These are phyloP conservation scores for Ceratocystis eucalypticola DNA, from an alignment of 2,329 filamentous ascomycete genomes.

Conservation along the genomic window DNA sequence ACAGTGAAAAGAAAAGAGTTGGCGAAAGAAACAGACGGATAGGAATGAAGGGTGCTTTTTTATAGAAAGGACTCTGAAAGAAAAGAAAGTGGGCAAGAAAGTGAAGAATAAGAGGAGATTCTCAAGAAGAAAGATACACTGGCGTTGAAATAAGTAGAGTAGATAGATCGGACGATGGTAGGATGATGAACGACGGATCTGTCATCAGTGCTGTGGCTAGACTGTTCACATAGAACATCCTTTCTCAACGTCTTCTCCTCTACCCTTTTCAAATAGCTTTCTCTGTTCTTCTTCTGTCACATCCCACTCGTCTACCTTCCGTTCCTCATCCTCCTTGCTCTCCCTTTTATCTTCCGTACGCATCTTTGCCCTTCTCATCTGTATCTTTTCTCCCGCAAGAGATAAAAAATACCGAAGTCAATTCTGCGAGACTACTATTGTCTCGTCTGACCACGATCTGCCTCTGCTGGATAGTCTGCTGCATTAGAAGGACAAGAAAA, in stretches of 20 bases:
- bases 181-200: too few species aligned
- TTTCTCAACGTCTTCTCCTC: background rate
- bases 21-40: slow-evolving; percentile 19
- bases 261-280: background rate
- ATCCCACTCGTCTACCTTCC: background rate
- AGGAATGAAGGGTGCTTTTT: slow-evolving; percentile 11
- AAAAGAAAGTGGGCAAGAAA: too few species aligned
- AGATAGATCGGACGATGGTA: too few species aligned
- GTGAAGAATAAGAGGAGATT: too few species aligned
- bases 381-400: background rate
- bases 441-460: slow-evolving; percentile 2
- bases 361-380: background rate
- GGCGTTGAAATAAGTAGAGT: too few species aligned
- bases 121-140: too few species aligned
- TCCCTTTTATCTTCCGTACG: background rate
- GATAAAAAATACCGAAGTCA: background rate
- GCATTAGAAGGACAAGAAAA: slow-evolving; percentile 9
- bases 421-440: background rate
- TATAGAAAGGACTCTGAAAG: background rate
- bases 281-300: background rate
- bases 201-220: background rate
- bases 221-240: background rate
- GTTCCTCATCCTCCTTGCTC: background rate
- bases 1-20: background rate
- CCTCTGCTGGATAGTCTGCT: background rate